Percentiles rank a stretch among this genome's conserved stretches.
These are phyloP conservation scores for Mercurialis annua DNA, from an alignment of 345 rosid species.

Conservation along the genomic window DNA sequence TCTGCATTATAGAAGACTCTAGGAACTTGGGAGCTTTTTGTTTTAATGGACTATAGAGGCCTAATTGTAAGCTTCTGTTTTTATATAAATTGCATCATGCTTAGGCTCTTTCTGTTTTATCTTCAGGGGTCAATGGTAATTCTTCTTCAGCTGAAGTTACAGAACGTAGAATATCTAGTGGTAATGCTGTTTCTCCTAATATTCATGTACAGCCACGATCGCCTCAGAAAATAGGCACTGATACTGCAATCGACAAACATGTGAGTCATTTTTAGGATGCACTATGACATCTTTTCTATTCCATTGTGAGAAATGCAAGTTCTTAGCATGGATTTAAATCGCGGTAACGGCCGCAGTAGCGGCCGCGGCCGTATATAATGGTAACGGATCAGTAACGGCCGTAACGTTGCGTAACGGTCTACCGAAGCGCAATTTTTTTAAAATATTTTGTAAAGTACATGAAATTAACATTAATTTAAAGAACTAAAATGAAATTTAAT, in stretches of 20 bases:
- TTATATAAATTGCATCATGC: background rate
- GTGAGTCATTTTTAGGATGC: slow-evolving; percentile 21
- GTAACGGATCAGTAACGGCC: no score
- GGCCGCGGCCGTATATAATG: no score
- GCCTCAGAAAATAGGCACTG: slow-evolving; percentile 20
- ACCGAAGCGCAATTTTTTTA: no score
- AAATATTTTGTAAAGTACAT: no score
- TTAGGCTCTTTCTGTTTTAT: slow-evolving; percentile 6
- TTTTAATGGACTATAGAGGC: background rate
- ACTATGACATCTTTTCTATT: background rate
- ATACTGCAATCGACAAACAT: slow-evolving; percentile 17
- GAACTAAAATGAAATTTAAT: no score
- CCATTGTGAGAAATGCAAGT: background rate
- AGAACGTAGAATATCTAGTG: slow-evolving; percentile 18
- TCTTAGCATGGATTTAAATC: slow-evolving; percentile 4
- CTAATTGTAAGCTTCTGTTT: background rate
- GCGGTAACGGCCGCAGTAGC: no score
- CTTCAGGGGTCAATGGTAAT: slow-evolving; percentile 26
- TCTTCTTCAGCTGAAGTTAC: slow-evolving; percentile 23
- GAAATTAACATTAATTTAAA: no score
- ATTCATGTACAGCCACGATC: slow-evolving; percentile 22
- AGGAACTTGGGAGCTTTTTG: no score
- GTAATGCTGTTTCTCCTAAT: slow-evolving; percentile 20
- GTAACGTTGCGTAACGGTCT: no score
- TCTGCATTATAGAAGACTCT: no score